Evolutionary conservation across 129 eudicot species (phyloP).

Genomic region (Mikania micrantha): DNA sequence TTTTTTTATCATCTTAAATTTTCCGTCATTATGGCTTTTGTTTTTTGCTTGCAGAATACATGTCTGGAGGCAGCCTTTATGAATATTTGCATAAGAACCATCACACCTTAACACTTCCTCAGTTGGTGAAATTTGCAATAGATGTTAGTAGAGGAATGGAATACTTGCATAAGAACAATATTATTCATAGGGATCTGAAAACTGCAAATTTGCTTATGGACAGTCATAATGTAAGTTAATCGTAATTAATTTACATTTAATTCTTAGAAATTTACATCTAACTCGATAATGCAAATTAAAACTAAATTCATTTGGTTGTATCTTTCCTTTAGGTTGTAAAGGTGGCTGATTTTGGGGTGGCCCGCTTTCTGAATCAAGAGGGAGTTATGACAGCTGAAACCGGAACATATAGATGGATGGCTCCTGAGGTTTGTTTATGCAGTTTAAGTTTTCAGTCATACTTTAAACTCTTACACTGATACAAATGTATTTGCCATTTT

Average conservation of each 20-base stretch:
- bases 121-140: constrained; percentile 68
- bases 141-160: constrained; percentile 94
- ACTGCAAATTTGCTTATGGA: constrained; percentile 94
- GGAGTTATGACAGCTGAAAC: constrained; percentile 99
- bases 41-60: constrained; percentile 54
- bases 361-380: constrained; percentile 77
- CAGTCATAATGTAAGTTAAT: constrained; percentile 42
- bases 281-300: not conserved
- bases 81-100: constrained; percentile 68
- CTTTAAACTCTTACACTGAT: too few relatives aligned
- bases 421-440: constrained; percentile 73
- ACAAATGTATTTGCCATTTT: too few relatives aligned
- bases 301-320: not conserved
- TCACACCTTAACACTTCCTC: constrained; percentile 40
- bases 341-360: constrained; percentile 98
- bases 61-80: constrained; percentile 90
- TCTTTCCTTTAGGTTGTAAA: constrained; percentile 63
- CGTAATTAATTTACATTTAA: not conserved
- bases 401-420: constrained; percentile 99
- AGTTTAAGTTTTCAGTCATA: not conserved
- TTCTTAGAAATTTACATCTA: not conserved
- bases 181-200: constrained; percentile 89
- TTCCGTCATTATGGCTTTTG: not conserved
- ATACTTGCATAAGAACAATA: constrained; percentile 66
- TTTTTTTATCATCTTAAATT: not conserved